Percentiles rank a stretch among this genome's conserved stretches.
These are phyloP conservation scores for Fusarium pseudonygamai DNA, from an alignment of 2,329 filamentous ascomycete genomes.

Conservation along the genomic window DNA sequence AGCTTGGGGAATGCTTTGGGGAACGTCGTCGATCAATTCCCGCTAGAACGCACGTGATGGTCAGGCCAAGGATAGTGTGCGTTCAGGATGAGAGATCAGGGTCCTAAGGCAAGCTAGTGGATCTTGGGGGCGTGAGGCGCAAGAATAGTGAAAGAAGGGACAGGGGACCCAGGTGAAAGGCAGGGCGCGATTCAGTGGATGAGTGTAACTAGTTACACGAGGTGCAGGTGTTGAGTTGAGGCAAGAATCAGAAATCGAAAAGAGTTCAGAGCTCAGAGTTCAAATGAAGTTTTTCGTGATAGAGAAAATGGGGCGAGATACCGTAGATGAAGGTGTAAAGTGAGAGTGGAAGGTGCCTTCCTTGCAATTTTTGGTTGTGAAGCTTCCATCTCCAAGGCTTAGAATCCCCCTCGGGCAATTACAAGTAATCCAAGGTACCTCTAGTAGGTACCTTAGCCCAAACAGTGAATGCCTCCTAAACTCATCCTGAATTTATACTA, in stretches of 20 bases:
- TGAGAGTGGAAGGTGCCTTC: neutral
- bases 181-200: neutral
- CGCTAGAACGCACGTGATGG: constrained; percentile 42
- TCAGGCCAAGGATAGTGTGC: constrained; percentile 10
- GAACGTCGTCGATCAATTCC: constrained; percentile 37
- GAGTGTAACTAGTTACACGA: neutral
- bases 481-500: too few relatives aligned
- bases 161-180: neutral
- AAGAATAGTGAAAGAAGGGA: neutral
- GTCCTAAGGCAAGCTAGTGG: constrained; percentile 27
- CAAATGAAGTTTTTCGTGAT: neutral
- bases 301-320: neutral
- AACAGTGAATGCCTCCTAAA: neutral
- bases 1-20: constrained; percentile 32
- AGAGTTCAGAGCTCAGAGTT: neutral
- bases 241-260: neutral
- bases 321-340: neutral
- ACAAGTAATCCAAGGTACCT: neutral
- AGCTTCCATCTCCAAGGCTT: neutral
- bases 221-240: neutral
- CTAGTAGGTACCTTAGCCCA: neutral
- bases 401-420: neutral
- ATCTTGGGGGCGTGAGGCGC: constrained; percentile 11
- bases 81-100: constrained; percentile 8
- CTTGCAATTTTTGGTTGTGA: neutral